Conservation (phyloP, 163 green algal genomes). For the Chloroidium sp. region DNA sequence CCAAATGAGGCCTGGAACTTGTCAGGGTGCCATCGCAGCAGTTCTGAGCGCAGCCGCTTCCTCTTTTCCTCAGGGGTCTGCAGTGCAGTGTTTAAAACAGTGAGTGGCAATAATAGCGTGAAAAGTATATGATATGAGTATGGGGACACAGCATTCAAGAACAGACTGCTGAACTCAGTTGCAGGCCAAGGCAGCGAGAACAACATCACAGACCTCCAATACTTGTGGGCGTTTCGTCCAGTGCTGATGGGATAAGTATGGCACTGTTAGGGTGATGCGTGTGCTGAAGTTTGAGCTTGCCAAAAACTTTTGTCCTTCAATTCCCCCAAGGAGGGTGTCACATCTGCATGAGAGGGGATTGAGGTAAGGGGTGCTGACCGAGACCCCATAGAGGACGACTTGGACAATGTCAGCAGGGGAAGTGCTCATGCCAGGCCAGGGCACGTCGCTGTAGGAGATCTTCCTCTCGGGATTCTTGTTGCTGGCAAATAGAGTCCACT, state of each 20-base stretch:
- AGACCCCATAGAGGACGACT: not conserved
- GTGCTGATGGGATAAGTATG: not conserved
- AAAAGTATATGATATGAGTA: too few relatives aligned
- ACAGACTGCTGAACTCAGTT: not conserved
- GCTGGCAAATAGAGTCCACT: not conserved
- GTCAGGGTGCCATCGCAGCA: slow-evolving; percentile 61
- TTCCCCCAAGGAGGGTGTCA: too few relatives aligned
- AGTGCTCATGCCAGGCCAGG: not conserved
- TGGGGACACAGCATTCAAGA: too few relatives aligned
- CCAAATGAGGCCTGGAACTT: slow-evolving; percentile 48
- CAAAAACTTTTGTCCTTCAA: too few relatives aligned
- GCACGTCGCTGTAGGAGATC: not conserved
- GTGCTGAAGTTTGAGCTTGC: too few relatives aligned
- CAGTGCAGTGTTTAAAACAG: not conserved
- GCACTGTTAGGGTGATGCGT: too few relatives aligned
- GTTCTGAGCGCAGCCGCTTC: slow-evolving; percentile 34
- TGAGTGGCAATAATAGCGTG: not conserved
- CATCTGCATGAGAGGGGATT: too few relatives aligned
- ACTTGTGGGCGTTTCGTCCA: not conserved
- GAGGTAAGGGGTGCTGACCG: too few relatives aligned
- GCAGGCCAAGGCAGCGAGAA: not conserved
- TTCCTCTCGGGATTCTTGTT: not conserved
- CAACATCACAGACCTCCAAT: not conserved
- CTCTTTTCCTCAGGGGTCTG: slow-evolving; percentile 20
- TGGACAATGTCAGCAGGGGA: not conserved